Conservation (phyloP, 2,329 filamentous ascomycete species). For the Colletotrichum sojae region DNA sequence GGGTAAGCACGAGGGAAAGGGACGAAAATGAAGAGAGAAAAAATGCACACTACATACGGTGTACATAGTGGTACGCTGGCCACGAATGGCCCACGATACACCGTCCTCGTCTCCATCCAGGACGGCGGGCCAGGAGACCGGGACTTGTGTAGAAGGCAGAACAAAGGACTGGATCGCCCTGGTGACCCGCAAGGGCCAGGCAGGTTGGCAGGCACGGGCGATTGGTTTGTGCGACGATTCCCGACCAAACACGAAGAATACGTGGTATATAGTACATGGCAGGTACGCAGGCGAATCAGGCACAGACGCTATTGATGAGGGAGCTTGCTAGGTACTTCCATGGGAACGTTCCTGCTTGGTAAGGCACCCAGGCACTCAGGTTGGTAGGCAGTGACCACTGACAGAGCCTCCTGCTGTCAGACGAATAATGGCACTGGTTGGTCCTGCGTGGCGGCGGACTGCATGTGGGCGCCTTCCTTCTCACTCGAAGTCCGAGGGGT, state of each 20-base stretch:
- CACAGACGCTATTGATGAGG: not conserved
- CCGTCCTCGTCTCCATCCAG: too few species aligned
- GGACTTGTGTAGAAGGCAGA: too few species aligned
- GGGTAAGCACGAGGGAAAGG: constrained; percentile 27
- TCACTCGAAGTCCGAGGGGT: constrained; percentile 8
- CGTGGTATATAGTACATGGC: not conserved
- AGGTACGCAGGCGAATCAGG: not conserved
- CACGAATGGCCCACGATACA: too few species aligned
- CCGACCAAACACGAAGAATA: constrained; percentile 8
- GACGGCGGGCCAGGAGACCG: not conserved
- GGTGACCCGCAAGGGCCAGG: not conserved
- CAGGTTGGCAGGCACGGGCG: not conserved
- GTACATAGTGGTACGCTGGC: too few species aligned
- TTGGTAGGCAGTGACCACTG: not conserved
- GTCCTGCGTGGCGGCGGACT: constrained; percentile 10
- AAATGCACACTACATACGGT: not conserved
- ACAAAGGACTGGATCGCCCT: constrained; percentile 23
- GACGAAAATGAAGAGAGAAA: constrained; percentile 1
- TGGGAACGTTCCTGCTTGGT: too few species aligned
- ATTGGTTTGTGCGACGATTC: constrained; percentile 8
- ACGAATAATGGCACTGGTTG: not conserved
- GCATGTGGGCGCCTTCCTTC: constrained; percentile 12
- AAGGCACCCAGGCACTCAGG: not conserved
- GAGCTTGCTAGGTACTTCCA: too few species aligned
- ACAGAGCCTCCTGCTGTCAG: not conserved